These are phyloP conservation scores for Mucor piriformis DNA, from an alignment of 371 early-diverging fungal genomes.

Conservation along the genomic window DNA sequence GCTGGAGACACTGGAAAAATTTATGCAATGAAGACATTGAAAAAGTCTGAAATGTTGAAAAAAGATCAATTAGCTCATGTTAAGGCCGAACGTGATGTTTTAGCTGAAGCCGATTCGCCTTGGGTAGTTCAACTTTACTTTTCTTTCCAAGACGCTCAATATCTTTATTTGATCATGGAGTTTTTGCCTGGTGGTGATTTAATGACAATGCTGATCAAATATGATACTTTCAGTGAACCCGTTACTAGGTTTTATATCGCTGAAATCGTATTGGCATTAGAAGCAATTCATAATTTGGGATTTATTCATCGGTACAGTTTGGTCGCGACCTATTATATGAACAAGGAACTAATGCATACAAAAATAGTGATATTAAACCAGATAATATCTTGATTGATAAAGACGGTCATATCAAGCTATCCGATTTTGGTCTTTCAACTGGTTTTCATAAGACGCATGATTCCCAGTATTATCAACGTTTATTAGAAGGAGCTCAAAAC, in stretches of 20 bases:
- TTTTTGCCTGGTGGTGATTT: constrained; percentile 97
- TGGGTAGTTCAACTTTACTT: constrained; percentile 99
- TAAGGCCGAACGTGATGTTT: constrained; percentile 95
- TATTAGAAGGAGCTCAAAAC: constrained; percentile 65
- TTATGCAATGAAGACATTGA: constrained; percentile 97
- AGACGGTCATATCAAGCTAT: constrained; percentile 62
- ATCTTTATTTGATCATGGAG: constrained; percentile 98
- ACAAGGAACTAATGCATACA: constrained; percentile 12
- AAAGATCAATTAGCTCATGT: constrained; percentile 98
- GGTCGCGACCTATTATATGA: no score
- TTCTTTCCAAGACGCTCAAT: constrained; percentile 93
- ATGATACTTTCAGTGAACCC: constrained; percentile 94
- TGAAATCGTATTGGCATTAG: constrained; percentile 95
- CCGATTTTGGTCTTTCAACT: constrained; percentile 88
- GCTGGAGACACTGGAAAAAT: constrained; percentile 96
- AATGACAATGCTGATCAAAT: constrained; percentile 97
- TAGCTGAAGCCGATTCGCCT: constrained; percentile 94
- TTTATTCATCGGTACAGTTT: constrained; percentile 92
- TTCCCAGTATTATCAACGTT: constrained; percentile 87
- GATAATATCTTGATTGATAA: constrained; percentile 80
- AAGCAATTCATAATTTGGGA: constrained; percentile 93
- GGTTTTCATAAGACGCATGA: constrained; percentile 98
- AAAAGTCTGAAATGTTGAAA: constrained; percentile 96
- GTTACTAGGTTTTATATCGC: constrained; percentile 98
- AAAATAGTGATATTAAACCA: constrained; percentile 82